A percentile compares a stretch with the other conserved stretches of the same genome.
Conservation (phyloP, 345 rosid genomes). For the Citrus reticulata region DNA sequence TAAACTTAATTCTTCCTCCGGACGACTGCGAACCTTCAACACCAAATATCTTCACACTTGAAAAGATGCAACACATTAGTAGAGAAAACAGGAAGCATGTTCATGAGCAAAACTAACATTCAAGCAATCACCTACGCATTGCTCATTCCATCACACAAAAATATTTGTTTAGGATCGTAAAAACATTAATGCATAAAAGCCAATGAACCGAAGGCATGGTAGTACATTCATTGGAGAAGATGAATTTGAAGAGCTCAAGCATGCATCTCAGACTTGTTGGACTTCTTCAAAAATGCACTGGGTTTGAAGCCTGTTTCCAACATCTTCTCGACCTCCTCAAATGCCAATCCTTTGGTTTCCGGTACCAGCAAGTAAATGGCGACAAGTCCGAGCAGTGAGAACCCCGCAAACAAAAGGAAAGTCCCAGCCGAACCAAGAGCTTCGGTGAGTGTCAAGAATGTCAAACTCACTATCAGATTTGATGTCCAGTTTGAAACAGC, state of each 20-base stretch:
- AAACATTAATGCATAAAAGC: not conserved
- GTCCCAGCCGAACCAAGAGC: constrained; percentile 57
- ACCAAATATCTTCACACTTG: not conserved
- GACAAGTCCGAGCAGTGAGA: constrained; percentile 39
- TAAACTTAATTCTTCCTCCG: not conserved
- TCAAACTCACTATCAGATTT: constrained; percentile 61
- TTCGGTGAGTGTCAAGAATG: constrained; percentile 55
- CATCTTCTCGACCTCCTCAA: constrained; percentile 80
- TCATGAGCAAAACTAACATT: not conserved
- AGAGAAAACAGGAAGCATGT: not conserved
- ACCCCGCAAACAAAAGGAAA: constrained; percentile 61
- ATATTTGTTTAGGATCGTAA: not conserved
- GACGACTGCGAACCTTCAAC: not conserved
- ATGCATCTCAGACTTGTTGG: not conserved
- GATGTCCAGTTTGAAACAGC: constrained; percentile 81
- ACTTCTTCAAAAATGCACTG: constrained; percentile 15
- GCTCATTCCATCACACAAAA: not conserved
- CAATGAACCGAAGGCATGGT: not conserved
- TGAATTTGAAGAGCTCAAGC: not conserved
- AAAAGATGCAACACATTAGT: not conserved
- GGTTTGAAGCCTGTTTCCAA: constrained; percentile 57
- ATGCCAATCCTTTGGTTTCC: constrained; percentile 75
- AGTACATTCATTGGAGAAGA: not conserved
- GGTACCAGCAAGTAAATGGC: constrained; percentile 70
- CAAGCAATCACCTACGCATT: not conserved